Evolutionary conservation across 1,284 basidiomycete species (phyloP).

Genomic region (Puccinia triticina): DNA sequence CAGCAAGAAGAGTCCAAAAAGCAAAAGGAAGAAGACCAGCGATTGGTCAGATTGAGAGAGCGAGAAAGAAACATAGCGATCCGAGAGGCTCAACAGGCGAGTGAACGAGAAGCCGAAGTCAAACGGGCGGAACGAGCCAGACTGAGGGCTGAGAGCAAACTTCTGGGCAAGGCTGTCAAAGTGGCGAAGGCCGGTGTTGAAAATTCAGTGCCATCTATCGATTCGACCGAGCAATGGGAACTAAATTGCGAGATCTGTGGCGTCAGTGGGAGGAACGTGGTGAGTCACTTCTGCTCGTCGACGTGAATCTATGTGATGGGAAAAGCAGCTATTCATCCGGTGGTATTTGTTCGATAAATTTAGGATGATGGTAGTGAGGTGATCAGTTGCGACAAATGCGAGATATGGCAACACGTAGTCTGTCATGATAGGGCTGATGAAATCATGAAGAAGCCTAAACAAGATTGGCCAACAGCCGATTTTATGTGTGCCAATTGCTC

Average conservation of each 20-base stretch:
- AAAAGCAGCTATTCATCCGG: background rate
- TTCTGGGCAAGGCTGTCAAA: constrained; percentile 36
- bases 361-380: constrained; percentile 51
- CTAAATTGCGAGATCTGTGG: constrained; percentile 50
- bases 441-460: constrained; percentile 16
- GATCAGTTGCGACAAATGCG: constrained; percentile 47
- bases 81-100: constrained; percentile 32
- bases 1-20: constrained; percentile 19
- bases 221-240: constrained; percentile 31
- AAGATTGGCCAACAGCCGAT: constrained; percentile 39
- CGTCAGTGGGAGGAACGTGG: constrained; percentile 41
- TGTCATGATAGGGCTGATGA: constrained; percentile 48
- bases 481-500: constrained; percentile 48
- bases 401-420: constrained; percentile 47
- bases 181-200: constrained; percentile 33
- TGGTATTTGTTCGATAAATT: background rate
- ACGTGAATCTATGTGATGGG: background rate
- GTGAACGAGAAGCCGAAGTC: constrained; percentile 35
- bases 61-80: constrained; percentile 26
- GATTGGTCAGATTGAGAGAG: constrained; percentile 43
- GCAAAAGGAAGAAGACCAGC: constrained; percentile 42
- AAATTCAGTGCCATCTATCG: constrained; percentile 29
- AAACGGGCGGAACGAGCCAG: constrained; percentile 38
- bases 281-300: background rate
- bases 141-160: constrained; percentile 42